A percentile compares a stretch with the other conserved stretches of the same genome.
Evolutionary conservation across 495 filamentous ascomycete species (phyloP).

Genomic region (Parathielavia hyrcaniae): DNA sequence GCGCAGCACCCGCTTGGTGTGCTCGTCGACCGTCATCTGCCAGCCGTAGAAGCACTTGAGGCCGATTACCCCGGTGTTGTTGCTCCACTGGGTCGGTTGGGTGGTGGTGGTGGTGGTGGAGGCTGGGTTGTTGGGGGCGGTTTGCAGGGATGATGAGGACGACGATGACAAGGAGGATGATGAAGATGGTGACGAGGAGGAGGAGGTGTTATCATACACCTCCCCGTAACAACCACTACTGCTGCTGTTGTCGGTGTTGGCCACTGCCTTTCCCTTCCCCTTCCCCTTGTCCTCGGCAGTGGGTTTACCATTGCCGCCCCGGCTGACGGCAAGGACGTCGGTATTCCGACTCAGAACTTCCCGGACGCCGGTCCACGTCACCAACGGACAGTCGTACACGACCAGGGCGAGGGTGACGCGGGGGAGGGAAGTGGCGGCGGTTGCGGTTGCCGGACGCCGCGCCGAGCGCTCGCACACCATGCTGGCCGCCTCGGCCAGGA

Average conservation of each 20-base stretch:
- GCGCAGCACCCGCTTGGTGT: slow-evolving; percentile 72
- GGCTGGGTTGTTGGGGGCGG: not conserved
- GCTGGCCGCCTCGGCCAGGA: slow-evolving; percentile 77
- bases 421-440: slow-evolving; percentile 1
- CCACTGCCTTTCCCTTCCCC: not conserved
- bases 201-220: too few relatives aligned
- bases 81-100: too few relatives aligned
- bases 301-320: slow-evolving; percentile 9
- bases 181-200: too few relatives aligned
- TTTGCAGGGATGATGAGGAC: not conserved
- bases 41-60: slow-evolving; percentile 93
- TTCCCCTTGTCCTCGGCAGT: slow-evolving; percentile 15
- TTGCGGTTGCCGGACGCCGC: slow-evolving; percentile 7
- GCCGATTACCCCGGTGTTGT: slow-evolving; percentile 59
- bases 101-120: too few relatives aligned
- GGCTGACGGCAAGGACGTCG: slow-evolving; percentile 39
- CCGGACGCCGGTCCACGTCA: slow-evolving; percentile 89
- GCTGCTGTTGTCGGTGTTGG: not conserved
- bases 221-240: too few relatives aligned
- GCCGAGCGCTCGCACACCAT: slow-evolving; percentile 59
- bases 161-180: not conserved
- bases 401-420: slow-evolving; percentile 65
- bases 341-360: slow-evolving; percentile 82
- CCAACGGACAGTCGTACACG: slow-evolving; percentile 80
- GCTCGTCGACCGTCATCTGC: slow-evolving; percentile 91